Percentiles rank a stretch among this genome's conserved stretches.
phyloP scores from a whole-genome alignment of 257 asterid genomes.

The Solanum chilense region DNA sequence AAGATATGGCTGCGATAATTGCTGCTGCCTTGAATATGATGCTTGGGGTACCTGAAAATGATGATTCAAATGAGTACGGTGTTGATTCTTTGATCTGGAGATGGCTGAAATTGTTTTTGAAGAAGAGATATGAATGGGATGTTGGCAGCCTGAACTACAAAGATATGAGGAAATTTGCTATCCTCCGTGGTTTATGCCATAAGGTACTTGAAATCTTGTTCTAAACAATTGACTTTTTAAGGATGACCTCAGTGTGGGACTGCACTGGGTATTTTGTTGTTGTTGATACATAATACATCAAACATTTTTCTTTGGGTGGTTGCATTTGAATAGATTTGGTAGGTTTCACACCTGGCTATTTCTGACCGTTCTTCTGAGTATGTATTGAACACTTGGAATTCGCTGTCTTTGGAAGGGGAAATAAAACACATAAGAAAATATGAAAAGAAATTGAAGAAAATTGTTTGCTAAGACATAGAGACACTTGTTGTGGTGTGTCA shows the following conservation, averaged over 20 bases:
- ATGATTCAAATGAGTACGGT: constrained; percentile 28
- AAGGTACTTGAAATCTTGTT: constrained; percentile 47
- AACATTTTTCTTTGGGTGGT: neutral
- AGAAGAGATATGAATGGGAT: constrained; percentile 81
- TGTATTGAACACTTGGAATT: neutral
- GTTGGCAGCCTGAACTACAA: constrained; percentile 52
- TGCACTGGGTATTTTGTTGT: neutral
- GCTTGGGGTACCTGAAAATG: constrained; percentile 77
- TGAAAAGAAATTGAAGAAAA: neutral
- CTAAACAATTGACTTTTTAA: neutral
- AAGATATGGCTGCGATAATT: constrained; percentile 61
- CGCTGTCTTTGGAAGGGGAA: neutral
- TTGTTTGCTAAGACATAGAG: neutral
- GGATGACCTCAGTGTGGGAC: neutral
- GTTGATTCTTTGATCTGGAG: constrained; percentile 75
- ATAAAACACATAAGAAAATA: neutral
- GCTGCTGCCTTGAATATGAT: constrained; percentile 79
- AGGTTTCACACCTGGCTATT: neutral
- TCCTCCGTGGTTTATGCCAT: constrained; percentile 93
- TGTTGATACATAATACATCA: neutral
- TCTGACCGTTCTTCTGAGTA: neutral
- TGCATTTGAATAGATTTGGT: neutral
- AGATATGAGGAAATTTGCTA: constrained; percentile 71
- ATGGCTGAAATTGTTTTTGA: constrained; percentile 84
- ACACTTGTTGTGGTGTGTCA: neutral